phyloP scores from a whole-genome alignment of 75 land plant species.

The Cupressus sempervirens region DNA sequence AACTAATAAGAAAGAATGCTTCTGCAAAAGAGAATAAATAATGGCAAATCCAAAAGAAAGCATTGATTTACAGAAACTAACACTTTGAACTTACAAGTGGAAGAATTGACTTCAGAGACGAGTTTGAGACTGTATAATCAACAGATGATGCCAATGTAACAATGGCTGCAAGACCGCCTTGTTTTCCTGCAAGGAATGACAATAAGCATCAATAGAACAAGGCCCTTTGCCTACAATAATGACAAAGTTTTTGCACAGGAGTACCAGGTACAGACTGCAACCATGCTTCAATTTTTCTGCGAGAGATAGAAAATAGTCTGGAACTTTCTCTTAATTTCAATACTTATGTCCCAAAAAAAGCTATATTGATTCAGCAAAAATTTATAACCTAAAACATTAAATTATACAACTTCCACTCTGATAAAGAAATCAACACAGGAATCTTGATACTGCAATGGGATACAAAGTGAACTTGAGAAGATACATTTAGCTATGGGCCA shows the following conservation, averaged over 20 bases:
- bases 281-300: neutral
- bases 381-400: neutral
- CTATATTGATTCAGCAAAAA: neutral
- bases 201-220: neutral
- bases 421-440: neutral
- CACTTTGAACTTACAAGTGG: constrained; percentile 71
- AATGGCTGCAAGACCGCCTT: constrained; percentile 58
- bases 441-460: neutral
- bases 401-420: neutral
- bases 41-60: neutral
- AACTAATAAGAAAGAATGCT: neutral
- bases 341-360: neutral
- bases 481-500: neutral
- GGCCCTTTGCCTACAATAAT: neutral
- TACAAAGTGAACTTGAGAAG: neutral
- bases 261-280: neutral
- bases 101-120: constrained; percentile 76
- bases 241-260: neutral
- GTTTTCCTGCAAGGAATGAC: constrained; percentile 36
- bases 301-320: neutral
- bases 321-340: neutral
- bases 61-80: neutral
- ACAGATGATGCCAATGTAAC: constrained; percentile 90
- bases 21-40: neutral
- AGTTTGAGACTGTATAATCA: constrained; percentile 81